phyloP scores from a whole-genome alignment of 2,329 filamentous ascomycete species.

The Dryadomyces quercus-mongolicae region DNA sequence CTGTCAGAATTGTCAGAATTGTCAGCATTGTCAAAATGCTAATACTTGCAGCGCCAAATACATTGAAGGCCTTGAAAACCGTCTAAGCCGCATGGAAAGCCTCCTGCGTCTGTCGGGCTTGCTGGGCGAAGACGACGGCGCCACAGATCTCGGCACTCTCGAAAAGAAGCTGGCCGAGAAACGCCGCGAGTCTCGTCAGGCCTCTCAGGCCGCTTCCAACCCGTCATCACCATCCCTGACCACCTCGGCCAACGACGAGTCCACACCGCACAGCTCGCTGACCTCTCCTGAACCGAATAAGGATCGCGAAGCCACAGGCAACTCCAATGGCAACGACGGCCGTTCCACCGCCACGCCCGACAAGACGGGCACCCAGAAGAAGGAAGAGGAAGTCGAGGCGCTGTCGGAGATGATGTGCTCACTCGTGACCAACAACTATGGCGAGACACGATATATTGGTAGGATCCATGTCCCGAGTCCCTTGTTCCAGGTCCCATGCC shows the following conservation, averaged over 20 bases:
- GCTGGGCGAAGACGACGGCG: conserved; percentile 74
- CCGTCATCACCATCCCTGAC: conserved; percentile 39
- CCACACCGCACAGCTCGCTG: conserved; percentile 40
- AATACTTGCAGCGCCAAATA: conserved; percentile 66
- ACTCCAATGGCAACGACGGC: neutral
- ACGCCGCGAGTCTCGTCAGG: conserved; percentile 35
- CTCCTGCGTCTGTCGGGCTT: conserved; percentile 77
- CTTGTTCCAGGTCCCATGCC: too few species aligned
- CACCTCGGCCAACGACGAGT: conserved; percentile 26
- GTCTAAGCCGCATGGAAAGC: conserved; percentile 90
- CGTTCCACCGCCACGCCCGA: conserved; percentile 13
- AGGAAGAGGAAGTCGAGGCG: conserved; percentile 65
- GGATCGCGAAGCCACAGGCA: conserved; percentile 16
- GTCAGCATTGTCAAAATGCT: neutral
- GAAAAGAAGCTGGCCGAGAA: conserved; percentile 60
- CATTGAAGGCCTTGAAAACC: conserved; percentile 91
- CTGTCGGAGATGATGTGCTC: conserved; percentile 99
- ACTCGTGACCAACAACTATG: conserved; percentile 84
- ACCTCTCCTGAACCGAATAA: conserved; percentile 36
- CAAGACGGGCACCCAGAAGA: conserved; percentile 33
- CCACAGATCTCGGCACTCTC: conserved; percentile 75
- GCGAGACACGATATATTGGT: conserved; percentile 95
- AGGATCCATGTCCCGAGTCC: conserved; percentile 16
- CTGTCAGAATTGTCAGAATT: neutral
- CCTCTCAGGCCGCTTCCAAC: conserved; percentile 35